Evolutionary conservation across 257 asterid species (phyloP).

Genomic region (Sherardia arvensis): DNA sequence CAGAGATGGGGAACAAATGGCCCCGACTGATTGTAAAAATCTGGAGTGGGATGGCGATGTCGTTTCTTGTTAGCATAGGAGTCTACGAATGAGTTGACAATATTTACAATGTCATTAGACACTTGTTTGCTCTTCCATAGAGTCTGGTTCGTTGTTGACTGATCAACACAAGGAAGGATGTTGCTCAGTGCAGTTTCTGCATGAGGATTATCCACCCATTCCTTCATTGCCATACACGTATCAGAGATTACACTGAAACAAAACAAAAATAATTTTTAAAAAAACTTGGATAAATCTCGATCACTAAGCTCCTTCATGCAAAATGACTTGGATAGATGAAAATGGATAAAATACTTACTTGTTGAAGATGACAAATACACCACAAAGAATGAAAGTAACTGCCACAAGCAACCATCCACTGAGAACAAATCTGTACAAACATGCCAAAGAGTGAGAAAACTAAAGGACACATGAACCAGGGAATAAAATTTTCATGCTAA

Average conservation of each 20-base stretch:
- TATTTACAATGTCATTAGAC: slow-evolving; percentile 52
- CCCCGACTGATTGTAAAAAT: slow-evolving; percentile 77
- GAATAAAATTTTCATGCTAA: not conserved
- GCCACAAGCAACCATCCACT: slow-evolving; percentile 95
- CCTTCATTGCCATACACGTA: slow-evolving; percentile 94
- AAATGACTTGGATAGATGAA: not conserved
- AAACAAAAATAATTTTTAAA: no score
- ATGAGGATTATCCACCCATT: slow-evolving; percentile 96
- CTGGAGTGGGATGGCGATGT: slow-evolving; percentile 27
- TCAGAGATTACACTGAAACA: slow-evolving; percentile 61
- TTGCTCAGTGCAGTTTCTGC: slow-evolving; percentile 93
- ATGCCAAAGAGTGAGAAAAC: slow-evolving; percentile 12
- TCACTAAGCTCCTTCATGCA: not conserved
- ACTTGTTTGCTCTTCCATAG: slow-evolving; percentile 78
- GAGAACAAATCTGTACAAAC: slow-evolving; percentile 61
- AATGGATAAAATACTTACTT: slow-evolving; percentile 35
- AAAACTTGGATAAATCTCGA: no score
- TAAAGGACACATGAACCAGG: not conserved
- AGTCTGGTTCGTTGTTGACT: slow-evolving; percentile 73
- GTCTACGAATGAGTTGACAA: slow-evolving; percentile 58
- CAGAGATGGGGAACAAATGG: slow-evolving; percentile 69
- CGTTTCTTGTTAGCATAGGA: slow-evolving; percentile 72
- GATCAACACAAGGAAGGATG: slow-evolving; percentile 98
- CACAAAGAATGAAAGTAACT: slow-evolving; percentile 76
- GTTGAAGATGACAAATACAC: slow-evolving; percentile 69